phyloP scores from a whole-genome alignment of 129 eudicot genomes.

The Flaveria ramosissima region DNA sequence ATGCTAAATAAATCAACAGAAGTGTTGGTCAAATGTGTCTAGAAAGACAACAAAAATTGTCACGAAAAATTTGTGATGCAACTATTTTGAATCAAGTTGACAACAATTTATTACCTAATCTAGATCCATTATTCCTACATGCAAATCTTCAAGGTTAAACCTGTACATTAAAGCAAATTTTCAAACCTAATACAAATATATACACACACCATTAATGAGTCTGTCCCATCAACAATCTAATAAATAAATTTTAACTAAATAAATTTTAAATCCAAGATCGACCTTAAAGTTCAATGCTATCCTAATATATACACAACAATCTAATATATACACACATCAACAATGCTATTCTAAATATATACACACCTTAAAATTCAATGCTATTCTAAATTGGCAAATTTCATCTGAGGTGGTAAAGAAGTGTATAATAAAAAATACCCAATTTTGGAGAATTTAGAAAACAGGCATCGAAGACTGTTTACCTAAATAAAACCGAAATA shows the following conservation, averaged over 20 bases:
- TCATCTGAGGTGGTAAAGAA: neutral
- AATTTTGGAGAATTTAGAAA: slow-evolving; percentile 10
- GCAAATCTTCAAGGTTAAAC: neutral
- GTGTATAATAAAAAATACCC: neutral
- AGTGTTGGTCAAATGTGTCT: neutral
- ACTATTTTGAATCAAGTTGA: slow-evolving; percentile 27
- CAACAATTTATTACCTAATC: slow-evolving; percentile 20
- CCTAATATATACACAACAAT: no score
- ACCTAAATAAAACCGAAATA: slow-evolving; percentile 24
- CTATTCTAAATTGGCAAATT: neutral
- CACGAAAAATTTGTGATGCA: slow-evolving; percentile 8
- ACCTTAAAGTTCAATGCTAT: neutral
- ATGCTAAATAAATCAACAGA: neutral
- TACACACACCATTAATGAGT: neutral
- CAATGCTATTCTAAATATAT: no score
- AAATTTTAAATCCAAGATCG: neutral
- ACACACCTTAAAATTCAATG: neutral
- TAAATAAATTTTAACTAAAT: neutral
- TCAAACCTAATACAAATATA: neutral
- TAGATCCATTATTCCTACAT: neutral
- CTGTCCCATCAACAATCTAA: neutral
- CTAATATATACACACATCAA: no score
- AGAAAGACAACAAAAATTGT: neutral
- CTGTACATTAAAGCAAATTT: no score
- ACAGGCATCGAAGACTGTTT: neutral